phyloP scores from a whole-genome alignment of 2,329 filamentous ascomycete species.

The Beauveria asiatica region DNA sequence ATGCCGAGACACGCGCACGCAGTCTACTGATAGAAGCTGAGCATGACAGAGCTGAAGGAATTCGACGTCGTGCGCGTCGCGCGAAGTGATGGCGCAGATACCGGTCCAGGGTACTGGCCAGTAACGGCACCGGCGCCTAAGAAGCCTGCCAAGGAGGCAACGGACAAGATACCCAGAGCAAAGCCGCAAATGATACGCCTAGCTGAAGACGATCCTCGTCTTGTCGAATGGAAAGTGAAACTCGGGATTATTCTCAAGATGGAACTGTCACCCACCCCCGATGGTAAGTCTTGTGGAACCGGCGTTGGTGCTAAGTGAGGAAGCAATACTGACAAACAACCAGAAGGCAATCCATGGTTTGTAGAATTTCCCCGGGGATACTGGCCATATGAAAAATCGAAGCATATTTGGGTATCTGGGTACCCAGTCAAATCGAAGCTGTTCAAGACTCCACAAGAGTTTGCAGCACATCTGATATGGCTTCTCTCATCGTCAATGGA shows the following conservation, averaged over 20 bases:
- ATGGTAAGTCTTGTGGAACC: constrained; percentile 22
- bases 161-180: constrained; percentile 28
- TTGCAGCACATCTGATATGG: constrained; percentile 44
- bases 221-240: constrained; percentile 37
- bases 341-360: constrained; percentile 36
- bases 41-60: constrained; percentile 29
- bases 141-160: constrained; percentile 27
- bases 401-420: constrained; percentile 41
- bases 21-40: not conserved
- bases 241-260: constrained; percentile 37
- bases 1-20: not conserved
- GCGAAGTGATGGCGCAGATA: constrained; percentile 38
- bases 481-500: constrained; percentile 39
- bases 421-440: constrained; percentile 40
- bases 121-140: constrained; percentile 24
- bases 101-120: constrained; percentile 37
- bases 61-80: constrained; percentile 34
- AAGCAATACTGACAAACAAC: not conserved
- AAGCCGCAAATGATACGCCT: constrained; percentile 37
- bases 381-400: constrained; percentile 39
- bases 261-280: constrained; percentile 32
- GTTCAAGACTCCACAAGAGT: constrained; percentile 45
- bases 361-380: constrained; percentile 37
- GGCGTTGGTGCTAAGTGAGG: not conserved
- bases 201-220: constrained; percentile 34